Evolutionary conservation across 352 stramenopile genomes (phyloP).

Genomic region (Pythium sp.): DNA sequence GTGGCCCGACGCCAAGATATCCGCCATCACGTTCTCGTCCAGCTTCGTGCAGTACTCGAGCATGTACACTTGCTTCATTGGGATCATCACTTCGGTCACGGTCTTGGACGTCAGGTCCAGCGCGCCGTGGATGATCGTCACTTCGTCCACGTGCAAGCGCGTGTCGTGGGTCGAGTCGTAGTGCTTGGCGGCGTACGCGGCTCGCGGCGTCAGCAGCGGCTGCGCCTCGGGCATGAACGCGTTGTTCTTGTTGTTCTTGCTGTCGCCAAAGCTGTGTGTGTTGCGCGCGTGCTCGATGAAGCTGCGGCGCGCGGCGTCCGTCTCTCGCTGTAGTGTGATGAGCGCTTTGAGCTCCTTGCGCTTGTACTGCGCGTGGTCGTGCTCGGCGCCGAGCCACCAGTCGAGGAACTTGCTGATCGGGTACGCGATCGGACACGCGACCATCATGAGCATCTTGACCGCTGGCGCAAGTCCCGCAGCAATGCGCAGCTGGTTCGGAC

Average conservation of each 20-base stretch:
- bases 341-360: conserved; percentile 88
- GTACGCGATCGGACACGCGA: conserved; percentile 88
- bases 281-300: conserved; percentile 27
- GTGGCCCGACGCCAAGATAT: conserved; percentile 86
- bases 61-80: conserved; percentile 80
- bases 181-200: conserved; percentile 22
- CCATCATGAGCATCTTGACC: conserved; percentile 84
- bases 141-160: conserved; percentile 75
- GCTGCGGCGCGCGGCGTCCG: conserved; percentile 32
- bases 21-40: conserved; percentile 63
- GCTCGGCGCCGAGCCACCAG: conserved; percentile 74
- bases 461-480: conserved; percentile 77
- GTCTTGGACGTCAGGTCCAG: conserved; percentile 88
- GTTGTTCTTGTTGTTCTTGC: neutral
- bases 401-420: conserved; percentile 92
- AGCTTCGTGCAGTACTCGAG: conserved; percentile 79
- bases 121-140: conserved; percentile 91
- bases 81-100: conserved; percentile 86
- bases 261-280: neutral
- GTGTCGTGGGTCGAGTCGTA: conserved; percentile 42
- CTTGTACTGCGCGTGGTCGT: conserved; percentile 83
- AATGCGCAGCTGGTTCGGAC: conserved; percentile 90
- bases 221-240: conserved; percentile 20
- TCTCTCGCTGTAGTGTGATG: conserved; percentile 75
- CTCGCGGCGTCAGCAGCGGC: conserved; percentile 25